Base-by-base conservation (phyloP, 2,329 filamentous ascomycete genomes). In the Colletotrichum gigasporum region DNA sequence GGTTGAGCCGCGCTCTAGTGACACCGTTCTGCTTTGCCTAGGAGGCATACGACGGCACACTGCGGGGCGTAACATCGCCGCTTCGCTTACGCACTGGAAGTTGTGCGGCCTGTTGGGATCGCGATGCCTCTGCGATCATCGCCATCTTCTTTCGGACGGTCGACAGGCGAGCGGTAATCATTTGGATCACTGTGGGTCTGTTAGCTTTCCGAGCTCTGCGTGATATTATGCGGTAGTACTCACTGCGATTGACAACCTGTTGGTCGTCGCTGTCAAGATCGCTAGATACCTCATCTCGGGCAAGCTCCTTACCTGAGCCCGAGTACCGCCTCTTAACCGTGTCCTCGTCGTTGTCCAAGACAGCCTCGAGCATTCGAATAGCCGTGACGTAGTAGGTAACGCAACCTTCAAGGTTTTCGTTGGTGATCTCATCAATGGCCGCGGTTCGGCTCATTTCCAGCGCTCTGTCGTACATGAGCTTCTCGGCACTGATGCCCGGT, bases 401-500 rank as follows among this genome's bases (percentile, higher is more conserved):
- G 74, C 95, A 98, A 14, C 94, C 93, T 0, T 83, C 80, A 22
- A 98, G 82, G 75, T 98, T 94, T 67, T 96, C 92, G 61, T 95
- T 94, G 2, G 96, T 93, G 51, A 99, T 91, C 79, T 99, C 96
- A 71, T 97, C 96, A 73, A 98, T 96, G 7, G 96, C 96, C 7
- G 96, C 95, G 4, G 92, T 89, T 54, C 94, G 89, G 75, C 94
- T 97, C 96, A 99, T 98, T 76, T 99, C 96, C 20, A 98, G 82
- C 0, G 96, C 96, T 47, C 96, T 92, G 71, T 99, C 96, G 74
- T 97, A 99, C 94, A 99, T 97, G 45, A 99, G 83, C 78, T 94
- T 97, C 80, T 98, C 96, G 0, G 96, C 96, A 20, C 94, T 97
- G 59, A 97, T 90, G 1, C 95, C 96, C 2, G 92, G 89, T 12